Evolutionary conservation across 2,329 filamentous ascomycete genomes (phyloP).

Genomic region (Bipolaris cookei): DNA sequence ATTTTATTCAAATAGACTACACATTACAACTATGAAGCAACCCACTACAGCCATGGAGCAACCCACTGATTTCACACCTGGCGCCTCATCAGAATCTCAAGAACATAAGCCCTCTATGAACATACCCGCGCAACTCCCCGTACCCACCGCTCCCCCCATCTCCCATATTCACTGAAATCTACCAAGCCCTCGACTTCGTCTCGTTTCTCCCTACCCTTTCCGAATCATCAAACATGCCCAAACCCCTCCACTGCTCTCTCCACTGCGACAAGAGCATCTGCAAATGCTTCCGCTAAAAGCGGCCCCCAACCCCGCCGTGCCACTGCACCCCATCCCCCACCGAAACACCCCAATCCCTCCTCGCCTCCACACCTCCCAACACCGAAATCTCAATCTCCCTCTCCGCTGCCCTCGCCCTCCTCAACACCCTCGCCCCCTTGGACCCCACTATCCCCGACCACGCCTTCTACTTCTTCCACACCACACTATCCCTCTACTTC

Average conservation of each 20-base stretch:
- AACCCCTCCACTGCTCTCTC: background rate
- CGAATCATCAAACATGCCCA: background rate
- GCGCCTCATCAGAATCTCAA: background rate
- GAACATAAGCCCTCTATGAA: background rate
- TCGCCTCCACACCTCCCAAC: background rate
- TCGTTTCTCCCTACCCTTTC: constrained; percentile 12
- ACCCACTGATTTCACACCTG: background rate
- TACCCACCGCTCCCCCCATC: constrained; percentile 7
- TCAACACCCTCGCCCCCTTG: no score
- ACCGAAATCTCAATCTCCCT: background rate
- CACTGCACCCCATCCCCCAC: background rate
- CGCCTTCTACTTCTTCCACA: constrained; percentile 13
- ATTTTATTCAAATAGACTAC: background rate
- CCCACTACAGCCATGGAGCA: background rate
- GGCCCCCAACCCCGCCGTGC: background rate
- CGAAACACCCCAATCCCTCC: background rate
- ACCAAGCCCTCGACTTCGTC: constrained; percentile 7
- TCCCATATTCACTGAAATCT: constrained; percentile 9
- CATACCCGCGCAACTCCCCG: background rate
- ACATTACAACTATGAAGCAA: background rate
- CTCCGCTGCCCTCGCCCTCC: background rate
- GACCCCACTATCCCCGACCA: background rate
- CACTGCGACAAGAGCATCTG: background rate
- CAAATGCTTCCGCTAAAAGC: background rate
- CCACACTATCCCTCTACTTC: no score